Evolutionary conservation across 2,329 filamentous ascomycete genomes (phyloP).

Genomic region (Torrubiella hemipterigena): DNA sequence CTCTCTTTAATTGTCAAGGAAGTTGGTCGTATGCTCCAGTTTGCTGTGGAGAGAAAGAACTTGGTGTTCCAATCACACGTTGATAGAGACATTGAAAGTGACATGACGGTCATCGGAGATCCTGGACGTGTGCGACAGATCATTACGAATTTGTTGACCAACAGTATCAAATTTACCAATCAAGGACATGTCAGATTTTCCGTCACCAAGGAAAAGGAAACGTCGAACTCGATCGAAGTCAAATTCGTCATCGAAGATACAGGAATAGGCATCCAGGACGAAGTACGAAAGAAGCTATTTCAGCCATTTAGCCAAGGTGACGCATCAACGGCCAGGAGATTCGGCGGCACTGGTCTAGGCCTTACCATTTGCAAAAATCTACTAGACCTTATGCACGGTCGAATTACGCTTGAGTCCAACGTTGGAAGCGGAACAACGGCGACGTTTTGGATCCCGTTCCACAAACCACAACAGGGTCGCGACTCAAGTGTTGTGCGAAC

Average conservation of each 20-base stretch:
- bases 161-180: conserved; percentile 64
- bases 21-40: conserved; percentile 77
- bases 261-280: conserved; percentile 71
- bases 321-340: conserved; percentile 65
- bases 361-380: conserved; percentile 74
- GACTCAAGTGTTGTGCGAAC: conserved; percentile 45
- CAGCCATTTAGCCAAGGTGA: conserved; percentile 76
- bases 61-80: conserved; percentile 59
- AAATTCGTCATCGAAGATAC: conserved; percentile 66
- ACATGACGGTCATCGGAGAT: conserved; percentile 75
- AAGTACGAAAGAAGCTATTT: conserved; percentile 61
- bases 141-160: conserved; percentile 66
- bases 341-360: conserved; percentile 67
- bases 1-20: conserved; percentile 63
- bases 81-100: conserved; percentile 46
- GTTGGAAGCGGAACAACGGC: conserved; percentile 60
- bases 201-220: conserved; percentile 52
- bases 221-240: conserved; percentile 51
- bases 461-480: conserved; percentile 45
- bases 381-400: conserved; percentile 66
- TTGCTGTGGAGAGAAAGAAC: conserved; percentile 70
- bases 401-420: conserved; percentile 58
- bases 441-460: conserved; percentile 67
- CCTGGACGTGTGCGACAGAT: conserved; percentile 77
- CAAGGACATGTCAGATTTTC: conserved; percentile 57